These are phyloP conservation scores for Rachicladosporium sp. DNA, from an alignment of 2,329 filamentous ascomycete genomes.

Conservation along the genomic window DNA sequence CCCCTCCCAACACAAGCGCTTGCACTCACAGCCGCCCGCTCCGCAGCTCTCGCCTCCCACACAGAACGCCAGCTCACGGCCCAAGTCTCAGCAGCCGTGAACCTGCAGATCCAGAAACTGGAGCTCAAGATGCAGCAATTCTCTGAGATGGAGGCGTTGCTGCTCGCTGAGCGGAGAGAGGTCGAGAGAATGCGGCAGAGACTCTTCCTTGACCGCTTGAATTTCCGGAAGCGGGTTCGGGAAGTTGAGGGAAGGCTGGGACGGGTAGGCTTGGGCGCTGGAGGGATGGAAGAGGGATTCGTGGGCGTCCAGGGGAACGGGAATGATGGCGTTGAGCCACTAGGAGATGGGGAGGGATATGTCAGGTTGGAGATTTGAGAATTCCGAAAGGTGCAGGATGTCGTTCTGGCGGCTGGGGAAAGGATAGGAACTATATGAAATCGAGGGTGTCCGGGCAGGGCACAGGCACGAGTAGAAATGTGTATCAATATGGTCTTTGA, in stretches of 20 bases:
- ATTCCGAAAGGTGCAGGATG: no score
- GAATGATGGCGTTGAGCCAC: conserved; percentile 1
- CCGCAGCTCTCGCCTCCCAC: conserved; percentile 80
- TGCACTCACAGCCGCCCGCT: conserved; percentile 72
- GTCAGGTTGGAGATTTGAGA: conserved; percentile 4
- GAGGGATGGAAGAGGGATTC: conserved; percentile 2
- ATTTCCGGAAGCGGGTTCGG: conserved; percentile 76
- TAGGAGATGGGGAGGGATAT: conserved; percentile 5
- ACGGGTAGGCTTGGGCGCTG: conserved; percentile 2
- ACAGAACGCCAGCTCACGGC: conserved; percentile 95
- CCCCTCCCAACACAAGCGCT: conserved; percentile 61
- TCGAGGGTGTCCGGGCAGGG: no score
- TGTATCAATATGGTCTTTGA: no score
- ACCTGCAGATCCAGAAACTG: conserved; percentile 87
- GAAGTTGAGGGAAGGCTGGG: conserved; percentile 56
- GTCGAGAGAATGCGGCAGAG: conserved; percentile 85
- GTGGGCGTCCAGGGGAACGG: conserved; percentile 4
- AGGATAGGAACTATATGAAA: no score
- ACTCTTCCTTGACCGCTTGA: conserved; percentile 80
- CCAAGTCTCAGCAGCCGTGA: conserved; percentile 81
- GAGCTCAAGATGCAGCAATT: conserved; percentile 95
- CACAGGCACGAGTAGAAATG: no score
- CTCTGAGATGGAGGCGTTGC: conserved; percentile 83
- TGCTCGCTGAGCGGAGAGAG: conserved; percentile 85
- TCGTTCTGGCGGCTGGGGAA: no score